A percentile compares a stretch with the other conserved stretches of the same genome.
Conservation (phyloP, 2,329 filamentous ascomycete genomes). For the Arthrobotrys entomopaga region DNA sequence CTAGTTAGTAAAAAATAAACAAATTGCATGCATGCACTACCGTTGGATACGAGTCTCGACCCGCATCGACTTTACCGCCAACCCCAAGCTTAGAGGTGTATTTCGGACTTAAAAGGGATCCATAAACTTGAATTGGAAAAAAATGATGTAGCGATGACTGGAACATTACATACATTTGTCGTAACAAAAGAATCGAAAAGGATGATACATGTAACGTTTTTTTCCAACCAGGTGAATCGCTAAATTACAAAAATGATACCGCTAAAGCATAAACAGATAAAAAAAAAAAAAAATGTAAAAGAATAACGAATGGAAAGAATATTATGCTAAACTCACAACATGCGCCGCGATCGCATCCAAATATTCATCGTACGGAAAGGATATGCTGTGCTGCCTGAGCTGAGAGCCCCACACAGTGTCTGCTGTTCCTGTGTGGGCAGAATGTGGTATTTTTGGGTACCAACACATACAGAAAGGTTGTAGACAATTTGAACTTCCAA, state of each 20-base stretch:
- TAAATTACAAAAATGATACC: slow-evolving; percentile 48
- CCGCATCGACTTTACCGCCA: background rate
- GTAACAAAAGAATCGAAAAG: slow-evolving; percentile 6
- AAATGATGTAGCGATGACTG: no score
- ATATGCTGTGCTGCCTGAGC: slow-evolving; percentile 19
- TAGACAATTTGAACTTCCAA: background rate
- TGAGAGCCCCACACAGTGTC: slow-evolving; percentile 17
- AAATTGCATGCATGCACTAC: slow-evolving; percentile 9
- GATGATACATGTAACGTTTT: slow-evolving; percentile 16
- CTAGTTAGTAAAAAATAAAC: slow-evolving; percentile 21
- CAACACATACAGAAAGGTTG: slow-evolving; percentile 23
- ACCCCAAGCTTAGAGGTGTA: no score
- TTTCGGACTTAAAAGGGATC: no score
- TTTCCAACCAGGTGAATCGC: slow-evolving; percentile 4
- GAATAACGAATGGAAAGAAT: background rate
- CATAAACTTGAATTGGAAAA: background rate
- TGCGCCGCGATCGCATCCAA: no score
- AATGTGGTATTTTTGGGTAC: slow-evolving; percentile 48
- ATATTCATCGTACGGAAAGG: background rate
- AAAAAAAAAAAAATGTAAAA: no score
- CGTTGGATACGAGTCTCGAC: slow-evolving; percentile 26
- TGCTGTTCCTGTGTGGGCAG: background rate
- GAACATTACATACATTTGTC: background rate
- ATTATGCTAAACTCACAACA: background rate
- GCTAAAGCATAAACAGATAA: slow-evolving; percentile 18